Percentiles rank a stretch among this genome's conserved stretches.
phyloP scores from a whole-genome alignment of 257 asterid species.

The Solanum okadae region DNA sequence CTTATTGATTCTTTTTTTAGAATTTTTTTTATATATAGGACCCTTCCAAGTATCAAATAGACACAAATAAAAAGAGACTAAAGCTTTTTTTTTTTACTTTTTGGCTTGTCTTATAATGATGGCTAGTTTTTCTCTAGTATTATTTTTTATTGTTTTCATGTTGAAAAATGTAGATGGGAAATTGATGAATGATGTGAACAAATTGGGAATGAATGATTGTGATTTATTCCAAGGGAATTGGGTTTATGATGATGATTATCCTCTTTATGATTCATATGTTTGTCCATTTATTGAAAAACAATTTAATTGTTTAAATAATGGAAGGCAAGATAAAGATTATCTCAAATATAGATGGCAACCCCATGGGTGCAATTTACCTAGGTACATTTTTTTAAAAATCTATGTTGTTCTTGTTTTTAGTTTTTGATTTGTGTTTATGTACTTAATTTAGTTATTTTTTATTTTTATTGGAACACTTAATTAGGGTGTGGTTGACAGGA shows the following conservation, averaged over 20 bases:
- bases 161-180: background rate
- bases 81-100: background rate
- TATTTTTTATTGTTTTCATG: background rate
- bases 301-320: conserved; percentile 18
- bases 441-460: background rate
- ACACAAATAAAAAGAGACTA: background rate
- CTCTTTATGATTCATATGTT: conserved; percentile 9
- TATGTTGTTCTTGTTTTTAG: background rate
- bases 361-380: conserved; percentile 9
- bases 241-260: conserved; percentile 20
- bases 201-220: background rate
- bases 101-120: background rate
- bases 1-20: background rate
- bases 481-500: background rate
- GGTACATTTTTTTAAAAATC: background rate
- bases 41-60: background rate
- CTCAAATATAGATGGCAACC: conserved; percentile 26
- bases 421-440: background rate
- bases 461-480: background rate
- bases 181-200: background rate
- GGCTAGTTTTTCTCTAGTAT: background rate
- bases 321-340: conserved; percentile 17
- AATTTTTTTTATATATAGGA: background rate
- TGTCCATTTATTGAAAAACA: conserved; percentile 19
- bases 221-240: conserved; percentile 18